Evolutionary conservation across 768 basidiomycete genomes (phyloP).

Genomic region (Antrodiella citrinella): DNA sequence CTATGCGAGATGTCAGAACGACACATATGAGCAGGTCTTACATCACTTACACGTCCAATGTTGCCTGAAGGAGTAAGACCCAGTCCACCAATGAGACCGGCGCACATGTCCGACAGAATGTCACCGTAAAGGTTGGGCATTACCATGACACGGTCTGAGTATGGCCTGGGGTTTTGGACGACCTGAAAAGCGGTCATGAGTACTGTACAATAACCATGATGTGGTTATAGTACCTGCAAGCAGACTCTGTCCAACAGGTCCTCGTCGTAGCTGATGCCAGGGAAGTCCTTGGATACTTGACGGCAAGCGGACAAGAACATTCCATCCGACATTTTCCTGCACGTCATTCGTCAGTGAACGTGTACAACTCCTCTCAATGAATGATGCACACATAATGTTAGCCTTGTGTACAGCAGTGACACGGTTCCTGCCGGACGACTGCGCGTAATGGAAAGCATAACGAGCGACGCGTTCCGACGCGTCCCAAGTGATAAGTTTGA

Average conservation of each 20-base stretch:
- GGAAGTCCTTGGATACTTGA: slow-evolving; percentile 92
- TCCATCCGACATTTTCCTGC: slow-evolving; percentile 99
- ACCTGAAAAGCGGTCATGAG: slow-evolving; percentile 51
- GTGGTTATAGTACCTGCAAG: slow-evolving; percentile 83
- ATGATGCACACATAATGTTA: slow-evolving; percentile 86
- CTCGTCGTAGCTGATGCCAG: slow-evolving; percentile 89
- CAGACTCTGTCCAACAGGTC: slow-evolving; percentile 96
- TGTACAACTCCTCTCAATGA: not conserved
- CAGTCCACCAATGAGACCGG: slow-evolving; percentile 95
- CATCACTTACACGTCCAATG: slow-evolving; percentile 72
- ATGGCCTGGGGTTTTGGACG: slow-evolving; percentile 89
- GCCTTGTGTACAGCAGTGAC: slow-evolving; percentile 99
- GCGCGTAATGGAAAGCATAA: slow-evolving; percentile 98
- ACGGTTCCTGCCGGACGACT: slow-evolving; percentile 73
- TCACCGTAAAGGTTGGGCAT: slow-evolving; percentile 94
- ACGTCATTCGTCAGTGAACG: not conserved
- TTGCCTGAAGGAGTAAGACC: slow-evolving; percentile 97
- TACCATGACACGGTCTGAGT: slow-evolving; percentile 96
- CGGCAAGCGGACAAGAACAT: slow-evolving; percentile 99
- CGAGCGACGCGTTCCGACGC: slow-evolving; percentile 98
- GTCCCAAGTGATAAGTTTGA: slow-evolving; percentile 99
- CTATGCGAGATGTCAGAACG: slow-evolving; percentile 32
- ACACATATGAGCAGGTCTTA: not conserved
- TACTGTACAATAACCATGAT: slow-evolving; percentile 13
- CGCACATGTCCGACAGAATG: slow-evolving; percentile 38